Evolutionary conservation across 2,329 filamentous ascomycete genomes (phyloP).

Genomic region (Emergomyces orientalis): DNA sequence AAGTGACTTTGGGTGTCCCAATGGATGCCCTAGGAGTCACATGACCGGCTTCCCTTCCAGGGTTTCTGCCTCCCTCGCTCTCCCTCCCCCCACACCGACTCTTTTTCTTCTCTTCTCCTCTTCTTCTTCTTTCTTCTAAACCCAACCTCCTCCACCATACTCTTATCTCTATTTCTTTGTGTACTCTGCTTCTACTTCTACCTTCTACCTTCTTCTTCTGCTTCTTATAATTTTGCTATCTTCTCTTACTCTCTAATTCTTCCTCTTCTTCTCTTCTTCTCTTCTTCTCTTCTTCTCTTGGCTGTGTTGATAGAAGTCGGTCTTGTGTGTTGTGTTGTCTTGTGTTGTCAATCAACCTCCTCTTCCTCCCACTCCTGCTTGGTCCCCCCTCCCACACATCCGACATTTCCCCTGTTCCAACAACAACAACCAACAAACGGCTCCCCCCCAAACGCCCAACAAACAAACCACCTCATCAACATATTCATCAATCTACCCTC

Average conservation of each 20-base stretch:
- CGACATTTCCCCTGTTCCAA: not conserved
- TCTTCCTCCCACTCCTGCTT: not conserved
- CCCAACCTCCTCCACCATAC: constrained; percentile 13
- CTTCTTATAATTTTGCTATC: constrained; percentile 4
- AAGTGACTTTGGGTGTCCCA: not conserved
- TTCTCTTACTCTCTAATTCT: constrained; percentile 17
- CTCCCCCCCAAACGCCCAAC: not conserved
- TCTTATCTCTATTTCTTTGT: constrained; percentile 10
- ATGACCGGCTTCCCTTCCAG: not conserved
- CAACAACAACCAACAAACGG: not conserved
- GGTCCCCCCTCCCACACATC: not conserved
- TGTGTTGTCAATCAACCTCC: not conserved
- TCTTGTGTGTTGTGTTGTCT: not conserved
- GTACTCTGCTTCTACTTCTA: constrained; percentile 15
- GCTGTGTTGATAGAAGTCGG: not conserved
- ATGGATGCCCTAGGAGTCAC: too few relatives aligned
- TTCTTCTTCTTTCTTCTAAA: constrained; percentile 16
- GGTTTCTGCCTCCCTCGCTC: too few relatives aligned
- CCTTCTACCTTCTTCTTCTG: constrained; percentile 13
- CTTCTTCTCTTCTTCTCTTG: not conserved
- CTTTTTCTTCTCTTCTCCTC: constrained; percentile 18
- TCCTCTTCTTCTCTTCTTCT: not conserved
- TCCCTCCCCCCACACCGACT: constrained; percentile 8
- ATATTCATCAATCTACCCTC: constrained; percentile 3
- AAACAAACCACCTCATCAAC: not conserved